Evolutionary conservation across 371 early-diverging fungal genomes (phyloP), one percentile per base, ranked within the genome.

Genomic region (Rhizopus microsporus): DNA sequence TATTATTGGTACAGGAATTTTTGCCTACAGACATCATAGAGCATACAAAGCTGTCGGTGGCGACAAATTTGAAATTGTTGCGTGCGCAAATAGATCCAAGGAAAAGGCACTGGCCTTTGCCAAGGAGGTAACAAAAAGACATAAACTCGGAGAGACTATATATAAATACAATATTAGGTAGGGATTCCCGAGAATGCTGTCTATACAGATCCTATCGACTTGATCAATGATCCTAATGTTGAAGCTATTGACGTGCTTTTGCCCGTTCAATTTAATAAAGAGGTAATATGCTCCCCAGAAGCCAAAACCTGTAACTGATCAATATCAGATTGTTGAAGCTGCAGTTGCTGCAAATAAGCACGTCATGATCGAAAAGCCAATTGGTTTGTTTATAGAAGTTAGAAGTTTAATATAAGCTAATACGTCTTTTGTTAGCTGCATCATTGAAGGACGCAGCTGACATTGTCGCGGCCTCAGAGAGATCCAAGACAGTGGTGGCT

Each of bases 1-100:
- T 62, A 80, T 80, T 45, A 71, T 80, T 31, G 80, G 80, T 39
- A 80, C 80, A 30, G 80, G 80, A 37, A 77, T 80, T 39, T 80
- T 80, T 56, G 80, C 80, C 51, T 62, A 75, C 40, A 77, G 80
- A 43, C 80, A 80, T 51, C 57, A 77, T 52, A 61, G 72, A 40
- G 80, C 80, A 15, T 77, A 71, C 39, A 42, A 61, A 38, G 64
- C 68, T 12, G 56, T 77, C 5, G 75, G 74, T 33, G 40, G 54
- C 7, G 69, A 75, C 42, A 77, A 77, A 56, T 80, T 67, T 39
- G 47, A 75, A 48, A 57, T 80, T 23, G 80, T 77, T 33, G 80
- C 80, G 16, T 80, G 80, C 57, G 62, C 70, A 23, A 80, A 80
- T 50, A 63, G 80, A 45, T 75, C 80, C 29, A 72, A 70, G 9